Conservation (phyloP, 306 rosid genomes). For the Rosa rugosa region DNA sequence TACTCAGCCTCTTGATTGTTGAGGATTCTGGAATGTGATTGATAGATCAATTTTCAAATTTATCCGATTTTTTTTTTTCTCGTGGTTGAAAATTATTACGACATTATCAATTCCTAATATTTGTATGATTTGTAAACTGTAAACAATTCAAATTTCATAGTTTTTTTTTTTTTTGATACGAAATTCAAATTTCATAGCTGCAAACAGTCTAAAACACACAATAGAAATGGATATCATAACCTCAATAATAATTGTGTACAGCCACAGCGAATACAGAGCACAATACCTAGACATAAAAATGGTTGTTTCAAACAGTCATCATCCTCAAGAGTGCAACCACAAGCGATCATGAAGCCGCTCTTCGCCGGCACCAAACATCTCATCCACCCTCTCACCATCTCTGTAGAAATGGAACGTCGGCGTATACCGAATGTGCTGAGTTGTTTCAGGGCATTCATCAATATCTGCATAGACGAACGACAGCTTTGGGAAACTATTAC, state of each 20-base stretch:
- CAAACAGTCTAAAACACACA: not conserved
- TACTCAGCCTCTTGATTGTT: conserved; percentile 27
- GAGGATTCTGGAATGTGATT: conserved; percentile 30
- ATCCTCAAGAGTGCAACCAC: conserved; percentile 52
- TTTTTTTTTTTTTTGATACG: not conserved
- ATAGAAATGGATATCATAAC: not conserved
- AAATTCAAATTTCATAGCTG: not conserved
- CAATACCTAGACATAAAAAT: not conserved
- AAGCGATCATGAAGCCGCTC: conserved; percentile 57
- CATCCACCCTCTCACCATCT: conserved; percentile 77
- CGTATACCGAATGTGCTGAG: conserved; percentile 77
- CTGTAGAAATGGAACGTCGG: conserved; percentile 77
- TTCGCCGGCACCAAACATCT: conserved; percentile 65
- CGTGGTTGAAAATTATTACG: not conserved
- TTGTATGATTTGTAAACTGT: not conserved
- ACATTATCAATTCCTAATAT: too few species aligned
- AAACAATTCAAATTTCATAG: not conserved
- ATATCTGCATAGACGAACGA: conserved; percentile 75
- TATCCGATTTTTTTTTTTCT: conserved; percentile 11
- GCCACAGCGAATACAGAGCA: not conserved
- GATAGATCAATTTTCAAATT: conserved; percentile 14
- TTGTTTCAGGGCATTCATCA: conserved; percentile 89
- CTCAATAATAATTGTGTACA: not conserved
- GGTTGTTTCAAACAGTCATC: not conserved
- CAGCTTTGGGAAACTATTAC: conserved; percentile 68